phyloP scores from a whole-genome alignment of 345 rosid species.

The Schrenkiella parvula region DNA sequence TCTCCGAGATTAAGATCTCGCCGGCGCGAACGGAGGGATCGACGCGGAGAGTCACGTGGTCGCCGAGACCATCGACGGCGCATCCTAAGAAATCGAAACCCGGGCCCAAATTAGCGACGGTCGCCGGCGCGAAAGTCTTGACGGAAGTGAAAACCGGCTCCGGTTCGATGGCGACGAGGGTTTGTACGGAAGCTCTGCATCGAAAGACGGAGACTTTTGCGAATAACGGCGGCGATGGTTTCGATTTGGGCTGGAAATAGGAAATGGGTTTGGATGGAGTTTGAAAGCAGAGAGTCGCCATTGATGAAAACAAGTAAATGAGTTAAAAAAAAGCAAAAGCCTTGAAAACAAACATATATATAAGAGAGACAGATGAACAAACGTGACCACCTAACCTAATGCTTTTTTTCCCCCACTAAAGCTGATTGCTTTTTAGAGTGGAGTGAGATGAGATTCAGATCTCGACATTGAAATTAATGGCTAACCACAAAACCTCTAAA shows the following conservation, averaged over 20 bases:
- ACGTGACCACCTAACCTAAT: constrained; percentile 35
- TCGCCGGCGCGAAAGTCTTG: constrained; percentile 81
- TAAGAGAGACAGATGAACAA: not conserved
- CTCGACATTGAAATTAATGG: constrained; percentile 4
- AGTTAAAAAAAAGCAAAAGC: not conserved
- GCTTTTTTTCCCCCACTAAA: not conserved
- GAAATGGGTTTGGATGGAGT: constrained; percentile 39
- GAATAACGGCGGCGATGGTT: constrained; percentile 11
- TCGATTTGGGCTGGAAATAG: constrained; percentile 4
- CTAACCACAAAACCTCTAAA: not conserved
- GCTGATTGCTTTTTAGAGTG: constrained; percentile 18
- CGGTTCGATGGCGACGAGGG: constrained; percentile 51
- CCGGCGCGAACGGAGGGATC: constrained; percentile 70
- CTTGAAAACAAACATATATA: not conserved
- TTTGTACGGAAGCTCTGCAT: constrained; percentile 47
- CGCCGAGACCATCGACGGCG: constrained; percentile 72
- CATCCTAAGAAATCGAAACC: constrained; percentile 90
- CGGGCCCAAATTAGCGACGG: constrained; percentile 87
- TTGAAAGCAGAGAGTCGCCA: constrained; percentile 41
- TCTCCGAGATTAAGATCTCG: constrained; percentile 56
- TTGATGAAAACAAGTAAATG: not conserved
- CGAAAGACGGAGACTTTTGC: constrained; percentile 34
- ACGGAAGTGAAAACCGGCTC: constrained; percentile 73
- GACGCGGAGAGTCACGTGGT: constrained; percentile 41
- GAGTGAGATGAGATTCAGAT: constrained; percentile 28